Conservation (phyloP, 345 rosid genomes). For the Moringa oleifera region DNA sequence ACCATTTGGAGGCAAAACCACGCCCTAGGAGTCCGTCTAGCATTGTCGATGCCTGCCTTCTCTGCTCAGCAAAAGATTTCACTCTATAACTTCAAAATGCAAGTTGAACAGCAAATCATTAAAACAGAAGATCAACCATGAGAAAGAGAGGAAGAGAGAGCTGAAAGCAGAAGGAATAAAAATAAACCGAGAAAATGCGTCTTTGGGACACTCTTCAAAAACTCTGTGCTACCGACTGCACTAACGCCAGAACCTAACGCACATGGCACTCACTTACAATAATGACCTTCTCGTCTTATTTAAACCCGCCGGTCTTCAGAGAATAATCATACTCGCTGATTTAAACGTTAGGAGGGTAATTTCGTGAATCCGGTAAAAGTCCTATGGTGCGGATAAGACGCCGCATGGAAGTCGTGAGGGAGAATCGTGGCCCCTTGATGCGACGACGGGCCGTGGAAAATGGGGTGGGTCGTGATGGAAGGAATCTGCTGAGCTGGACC, state of each 20-base stretch:
- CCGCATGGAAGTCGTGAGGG: neutral
- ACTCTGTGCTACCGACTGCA: neutral
- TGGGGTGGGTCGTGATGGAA: slow-evolving; percentile 10
- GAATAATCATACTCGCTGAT: neutral
- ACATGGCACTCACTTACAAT: neutral
- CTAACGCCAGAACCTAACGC: neutral
- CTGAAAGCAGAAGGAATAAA: neutral
- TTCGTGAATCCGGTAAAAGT: neutral
- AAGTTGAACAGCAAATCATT: slow-evolving; percentile 2
- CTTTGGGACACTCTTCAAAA: neutral
- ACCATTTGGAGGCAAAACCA: slow-evolving; percentile 79
- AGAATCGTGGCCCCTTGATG: slow-evolving; percentile 20
- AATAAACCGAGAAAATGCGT: neutral
- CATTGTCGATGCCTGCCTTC: slow-evolving; percentile 40
- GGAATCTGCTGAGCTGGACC: slow-evolving; percentile 28
- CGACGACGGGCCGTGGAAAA: neutral
- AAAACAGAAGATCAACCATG: slow-evolving; percentile 14
- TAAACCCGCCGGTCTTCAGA: neutral
- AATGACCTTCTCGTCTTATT: slow-evolving; percentile 7
- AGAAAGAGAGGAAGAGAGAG: slow-evolving; percentile 2
- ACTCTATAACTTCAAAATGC: slow-evolving; percentile 1
- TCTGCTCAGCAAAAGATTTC: slow-evolving; percentile 7
- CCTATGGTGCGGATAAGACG: slow-evolving; percentile 13
- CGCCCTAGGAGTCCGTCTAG: slow-evolving; percentile 83
- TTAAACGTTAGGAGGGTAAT: slow-evolving; percentile 18